Conservation (phyloP, 106 monocot species). For the Dioscorea zingiberensis region DNA sequence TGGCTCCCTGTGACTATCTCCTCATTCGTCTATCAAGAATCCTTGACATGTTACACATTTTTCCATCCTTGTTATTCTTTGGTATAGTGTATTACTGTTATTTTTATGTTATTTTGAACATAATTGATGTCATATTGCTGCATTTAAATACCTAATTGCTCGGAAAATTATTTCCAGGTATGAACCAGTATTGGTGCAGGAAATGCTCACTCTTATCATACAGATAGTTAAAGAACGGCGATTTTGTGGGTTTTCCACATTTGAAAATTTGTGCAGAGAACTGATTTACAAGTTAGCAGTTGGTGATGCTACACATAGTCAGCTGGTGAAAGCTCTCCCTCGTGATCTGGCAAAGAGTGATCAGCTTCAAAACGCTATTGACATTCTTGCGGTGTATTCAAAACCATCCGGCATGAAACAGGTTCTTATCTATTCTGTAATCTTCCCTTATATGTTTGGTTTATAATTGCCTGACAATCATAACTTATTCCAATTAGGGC, state of each 20-base stretch:
- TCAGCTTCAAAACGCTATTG: conserved; percentile 54
- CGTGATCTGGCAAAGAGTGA: conserved; percentile 62
- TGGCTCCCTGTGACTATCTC: no score
- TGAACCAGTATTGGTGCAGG: conserved; percentile 77
- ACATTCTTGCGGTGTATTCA: conserved; percentile 63
- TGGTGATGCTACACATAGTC: conserved; percentile 92
- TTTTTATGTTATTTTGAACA: no score
- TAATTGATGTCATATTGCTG: no score
- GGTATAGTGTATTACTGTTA: no score
- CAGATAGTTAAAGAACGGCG: conserved; percentile 81
- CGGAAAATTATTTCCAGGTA: conserved; percentile 39
- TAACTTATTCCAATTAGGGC: conserved; percentile 34
- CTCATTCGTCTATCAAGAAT: no score
- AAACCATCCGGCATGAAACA: conserved; percentile 93
- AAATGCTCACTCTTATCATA: conserved; percentile 86
- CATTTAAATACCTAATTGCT: no score
- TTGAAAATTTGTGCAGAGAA: conserved; percentile 75
- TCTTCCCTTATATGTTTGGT: neutral
- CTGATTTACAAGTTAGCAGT: conserved; percentile 59
- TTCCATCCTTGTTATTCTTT: no score
- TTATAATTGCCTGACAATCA: no score
- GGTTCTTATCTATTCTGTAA: conserved; percentile 30
- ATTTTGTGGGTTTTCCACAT: conserved; percentile 68
- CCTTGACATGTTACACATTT: no score
- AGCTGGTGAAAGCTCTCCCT: conserved; percentile 78